A percentile compares a stretch with the other conserved stretches of the same genome.
These are phyloP conservation scores for Trichoderma reesei DNA, from an alignment of 495 filamentous ascomycete genomes.

Conservation along the genomic window DNA sequence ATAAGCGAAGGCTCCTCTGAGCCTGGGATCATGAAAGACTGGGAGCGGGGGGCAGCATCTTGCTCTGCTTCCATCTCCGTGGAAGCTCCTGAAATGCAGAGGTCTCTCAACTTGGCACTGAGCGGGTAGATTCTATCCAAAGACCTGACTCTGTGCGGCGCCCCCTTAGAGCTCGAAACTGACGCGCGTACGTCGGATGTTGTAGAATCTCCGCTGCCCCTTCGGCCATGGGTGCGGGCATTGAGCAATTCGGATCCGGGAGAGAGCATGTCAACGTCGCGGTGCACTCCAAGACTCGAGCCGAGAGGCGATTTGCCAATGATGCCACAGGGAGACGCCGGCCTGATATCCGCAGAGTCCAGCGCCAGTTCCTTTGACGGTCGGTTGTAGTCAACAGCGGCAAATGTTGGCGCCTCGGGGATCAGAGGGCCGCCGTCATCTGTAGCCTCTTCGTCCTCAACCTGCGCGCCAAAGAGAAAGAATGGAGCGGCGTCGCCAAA, in stretches of 20 bases:
- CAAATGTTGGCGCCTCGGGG: neutral
- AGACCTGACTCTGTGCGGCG: neutral
- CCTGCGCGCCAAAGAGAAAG: constrained; percentile 20
- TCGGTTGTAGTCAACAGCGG: constrained; percentile 5
- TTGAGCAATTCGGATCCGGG: neutral
- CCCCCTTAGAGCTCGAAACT: neutral
- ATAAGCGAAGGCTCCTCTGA: neutral
- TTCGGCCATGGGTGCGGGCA: neutral
- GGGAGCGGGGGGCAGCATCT: neutral
- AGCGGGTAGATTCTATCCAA: constrained; percentile 8
- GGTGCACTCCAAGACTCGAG: neutral
- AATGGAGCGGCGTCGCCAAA: constrained; percentile 21
- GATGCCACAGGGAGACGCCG: constrained; percentile 15
- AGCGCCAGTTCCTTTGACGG: neutral
- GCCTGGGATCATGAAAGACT: constrained; percentile 6
- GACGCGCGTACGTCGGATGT: neutral
- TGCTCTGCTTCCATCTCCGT: neutral
- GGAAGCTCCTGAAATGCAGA: neutral
- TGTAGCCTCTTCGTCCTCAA: constrained; percentile 11
- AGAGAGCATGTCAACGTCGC: neutral
- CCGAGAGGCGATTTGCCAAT: constrained; percentile 12
- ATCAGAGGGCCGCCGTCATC: constrained; percentile 1
- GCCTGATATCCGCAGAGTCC: neutral
- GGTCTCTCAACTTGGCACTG: neutral
- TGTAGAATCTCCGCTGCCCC: neutral